Evolutionary conservation across 192 early-diverging fungal species (phyloP).

Genomic region (Coemansia guatemalensis): DNA sequence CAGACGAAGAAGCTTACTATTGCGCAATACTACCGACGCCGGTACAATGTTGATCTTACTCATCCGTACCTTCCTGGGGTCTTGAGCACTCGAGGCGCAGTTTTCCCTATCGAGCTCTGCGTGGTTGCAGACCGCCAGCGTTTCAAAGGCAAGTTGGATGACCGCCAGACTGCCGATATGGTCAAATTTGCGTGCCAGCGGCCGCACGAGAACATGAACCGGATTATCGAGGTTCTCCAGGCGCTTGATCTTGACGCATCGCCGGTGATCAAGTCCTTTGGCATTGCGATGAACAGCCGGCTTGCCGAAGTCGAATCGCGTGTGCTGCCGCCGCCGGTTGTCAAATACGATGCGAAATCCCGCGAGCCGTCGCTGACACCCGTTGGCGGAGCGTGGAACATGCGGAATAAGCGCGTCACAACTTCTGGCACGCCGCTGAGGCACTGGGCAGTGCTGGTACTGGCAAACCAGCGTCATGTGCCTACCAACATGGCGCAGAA

Average conservation of each 20-base stretch:
- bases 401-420: conserved; percentile 76
- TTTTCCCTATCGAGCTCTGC: conserved; percentile 92
- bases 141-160: conserved; percentile 77
- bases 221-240: conserved; percentile 69
- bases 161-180: conserved; percentile 90
- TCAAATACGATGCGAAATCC: conserved; percentile 61
- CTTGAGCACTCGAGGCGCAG: conserved; percentile 64
- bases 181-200: conserved; percentile 88
- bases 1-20: conserved; percentile 63
- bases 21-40: conserved; percentile 74
- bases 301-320: conserved; percentile 74
- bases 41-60: conserved; percentile 67
- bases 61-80: conserved; percentile 84
- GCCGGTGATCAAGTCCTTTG: conserved; percentile 77
- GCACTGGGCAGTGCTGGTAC: conserved; percentile 87
- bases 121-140: conserved; percentile 79
- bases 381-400: conserved; percentile 82
- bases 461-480: conserved; percentile 60
- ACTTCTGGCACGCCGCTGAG: conserved; percentile 67
- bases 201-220: conserved; percentile 77
- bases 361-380: conserved; percentile 55
- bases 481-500: conserved; percentile 56
- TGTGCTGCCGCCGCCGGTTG: conserved; percentile 73
- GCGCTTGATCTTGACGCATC: conserved; percentile 64
- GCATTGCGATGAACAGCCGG: conserved; percentile 63